These are phyloP conservation scores for Metarhizium album DNA, from an alignment of 2,329 filamentous ascomycete genomes.

Conservation along the genomic window DNA sequence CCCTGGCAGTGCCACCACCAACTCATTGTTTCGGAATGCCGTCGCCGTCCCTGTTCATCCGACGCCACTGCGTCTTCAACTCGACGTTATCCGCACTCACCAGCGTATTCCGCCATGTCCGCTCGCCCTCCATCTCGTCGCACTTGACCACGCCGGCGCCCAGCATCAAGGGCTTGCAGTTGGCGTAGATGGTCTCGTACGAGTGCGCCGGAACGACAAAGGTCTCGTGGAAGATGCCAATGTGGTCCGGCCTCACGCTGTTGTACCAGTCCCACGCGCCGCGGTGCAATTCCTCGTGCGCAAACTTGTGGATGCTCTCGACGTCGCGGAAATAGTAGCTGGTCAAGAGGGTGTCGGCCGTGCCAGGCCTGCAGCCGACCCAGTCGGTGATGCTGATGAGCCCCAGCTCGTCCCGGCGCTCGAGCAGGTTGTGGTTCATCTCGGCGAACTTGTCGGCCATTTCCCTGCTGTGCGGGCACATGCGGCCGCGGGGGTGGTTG, in stretches of 20 bases:
- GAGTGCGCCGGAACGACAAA: conserved; percentile 32
- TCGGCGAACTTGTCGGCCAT: conserved; percentile 25
- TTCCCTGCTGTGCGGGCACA: conserved; percentile 32
- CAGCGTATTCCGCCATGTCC: conserved; percentile 23
- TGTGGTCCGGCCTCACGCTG: conserved; percentile 22
- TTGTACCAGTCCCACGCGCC: conserved; percentile 40
- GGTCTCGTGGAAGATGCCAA: conserved; percentile 45
- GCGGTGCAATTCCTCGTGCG: conserved; percentile 36
- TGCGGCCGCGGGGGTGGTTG: conserved; percentile 38
- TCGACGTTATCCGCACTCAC: conserved; percentile 20
- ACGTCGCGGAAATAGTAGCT: conserved; percentile 41
- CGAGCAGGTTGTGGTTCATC: conserved; percentile 26
- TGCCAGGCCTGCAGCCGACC: conserved; percentile 18
- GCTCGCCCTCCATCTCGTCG: conserved; percentile 11
- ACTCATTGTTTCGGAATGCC: conserved; percentile 9
- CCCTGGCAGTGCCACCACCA: too few relatives aligned
- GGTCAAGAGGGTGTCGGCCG: conserved; percentile 27
- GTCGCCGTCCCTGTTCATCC: conserved; percentile 18
- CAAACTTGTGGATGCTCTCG: conserved; percentile 39
- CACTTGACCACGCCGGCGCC: conserved; percentile 19
- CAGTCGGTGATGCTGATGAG: conserved; percentile 34
- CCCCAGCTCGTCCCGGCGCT: conserved; percentile 32
- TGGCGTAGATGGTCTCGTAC: conserved; percentile 42
- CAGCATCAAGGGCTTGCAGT: conserved; percentile 28
- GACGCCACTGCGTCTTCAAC: conserved; percentile 24